Percentiles rank a stretch among this genome's conserved stretches.
Conservation (phyloP, 1,284 basidiomycete species). For the Xerocomus minutiporus region DNA sequence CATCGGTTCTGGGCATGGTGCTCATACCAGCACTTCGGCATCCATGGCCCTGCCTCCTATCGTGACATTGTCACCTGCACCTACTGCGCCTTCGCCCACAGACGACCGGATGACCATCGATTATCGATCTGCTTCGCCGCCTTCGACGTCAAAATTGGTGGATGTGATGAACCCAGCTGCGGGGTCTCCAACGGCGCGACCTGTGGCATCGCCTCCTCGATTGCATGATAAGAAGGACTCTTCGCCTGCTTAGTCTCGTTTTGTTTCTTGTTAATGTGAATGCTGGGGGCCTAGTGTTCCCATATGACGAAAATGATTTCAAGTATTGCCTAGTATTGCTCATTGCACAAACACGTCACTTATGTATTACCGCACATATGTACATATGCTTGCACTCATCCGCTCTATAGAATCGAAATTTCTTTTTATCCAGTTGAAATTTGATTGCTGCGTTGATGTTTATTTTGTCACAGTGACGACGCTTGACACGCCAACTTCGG, state of each 20-base stretch:
- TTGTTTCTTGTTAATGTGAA: conserved; percentile 7
- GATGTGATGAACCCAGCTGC: conserved; percentile 50
- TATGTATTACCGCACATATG: conserved; percentile 31
- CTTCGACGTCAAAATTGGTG: conserved; percentile 46
- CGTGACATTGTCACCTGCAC: conserved; percentile 53
- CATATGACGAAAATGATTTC: conserved; percentile 23
- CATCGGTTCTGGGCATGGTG: conserved; percentile 47
- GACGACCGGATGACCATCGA: conserved; percentile 50
- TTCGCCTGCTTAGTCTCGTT: conserved; percentile 31
- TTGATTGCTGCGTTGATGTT: neutral
- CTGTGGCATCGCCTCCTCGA: conserved; percentile 36
- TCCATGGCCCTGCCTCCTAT: conserved; percentile 56
- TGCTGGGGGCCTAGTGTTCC: conserved; percentile 3
- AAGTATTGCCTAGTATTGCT: conserved; percentile 16
- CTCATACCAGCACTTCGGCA: conserved; percentile 27
- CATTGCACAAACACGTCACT: conserved; percentile 17
- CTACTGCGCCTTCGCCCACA: conserved; percentile 49
- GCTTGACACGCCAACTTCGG: neutral
- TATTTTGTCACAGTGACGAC: neutral
- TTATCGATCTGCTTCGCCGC: conserved; percentile 38
- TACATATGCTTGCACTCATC: conserved; percentile 26
- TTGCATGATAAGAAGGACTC: conserved; percentile 32
- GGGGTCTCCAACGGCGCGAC: conserved; percentile 39
- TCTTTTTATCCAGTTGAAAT: neutral
- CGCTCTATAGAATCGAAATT: conserved; percentile 12